These are phyloP conservation scores for Leccinum subspadiceum DNA, from an alignment of 1,284 basidiomycete species.

Conservation along the genomic window DNA sequence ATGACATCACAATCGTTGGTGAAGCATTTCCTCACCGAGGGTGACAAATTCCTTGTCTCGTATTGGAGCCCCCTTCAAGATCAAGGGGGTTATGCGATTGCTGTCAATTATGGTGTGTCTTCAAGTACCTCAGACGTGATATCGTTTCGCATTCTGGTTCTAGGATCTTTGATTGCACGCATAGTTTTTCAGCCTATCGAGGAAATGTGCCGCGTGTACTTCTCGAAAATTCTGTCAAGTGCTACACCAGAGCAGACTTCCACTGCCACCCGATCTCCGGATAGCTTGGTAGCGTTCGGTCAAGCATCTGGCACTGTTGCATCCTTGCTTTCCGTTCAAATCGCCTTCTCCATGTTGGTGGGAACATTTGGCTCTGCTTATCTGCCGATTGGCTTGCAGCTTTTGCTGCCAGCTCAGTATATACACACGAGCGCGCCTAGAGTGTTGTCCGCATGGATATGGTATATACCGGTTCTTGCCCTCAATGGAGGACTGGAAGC, in stretches of 20 bases:
- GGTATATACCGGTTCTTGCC: constrained; percentile 85
- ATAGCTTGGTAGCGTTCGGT: constrained; percentile 16
- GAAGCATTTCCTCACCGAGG: constrained; percentile 95
- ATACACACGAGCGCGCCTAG: constrained; percentile 68
- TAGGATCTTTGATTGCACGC: constrained; percentile 88
- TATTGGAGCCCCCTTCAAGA: constrained; percentile 79
- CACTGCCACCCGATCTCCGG: neutral
- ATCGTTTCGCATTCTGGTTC: constrained; percentile 2
- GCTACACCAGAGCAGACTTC: constrained; percentile 4
- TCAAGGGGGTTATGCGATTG: constrained; percentile 92
- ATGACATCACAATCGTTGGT: constrained; percentile 87
- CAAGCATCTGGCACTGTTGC: constrained; percentile 43
- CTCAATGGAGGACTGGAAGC: constrained; percentile 89
- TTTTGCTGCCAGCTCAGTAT: constrained; percentile 75
- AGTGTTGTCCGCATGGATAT: constrained; percentile 76
- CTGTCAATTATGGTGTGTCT: constrained; percentile 84
- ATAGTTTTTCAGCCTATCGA: constrained; percentile 93
- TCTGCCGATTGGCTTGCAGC: constrained; percentile 61
- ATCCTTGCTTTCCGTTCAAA: constrained; percentile 67
- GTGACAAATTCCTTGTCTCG: constrained; percentile 88
- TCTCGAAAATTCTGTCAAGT: constrained; percentile 63
- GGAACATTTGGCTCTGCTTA: constrained; percentile 74
- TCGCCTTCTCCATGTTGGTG: constrained; percentile 69
- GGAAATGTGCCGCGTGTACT: constrained; percentile 85
- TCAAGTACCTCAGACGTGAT: constrained; percentile 8